A percentile compares a stretch with the other conserved stretches of the same genome.
Conservation (phyloP, 176 grass and related monocot genomes). For the Triticum dicoccoides region DNA sequence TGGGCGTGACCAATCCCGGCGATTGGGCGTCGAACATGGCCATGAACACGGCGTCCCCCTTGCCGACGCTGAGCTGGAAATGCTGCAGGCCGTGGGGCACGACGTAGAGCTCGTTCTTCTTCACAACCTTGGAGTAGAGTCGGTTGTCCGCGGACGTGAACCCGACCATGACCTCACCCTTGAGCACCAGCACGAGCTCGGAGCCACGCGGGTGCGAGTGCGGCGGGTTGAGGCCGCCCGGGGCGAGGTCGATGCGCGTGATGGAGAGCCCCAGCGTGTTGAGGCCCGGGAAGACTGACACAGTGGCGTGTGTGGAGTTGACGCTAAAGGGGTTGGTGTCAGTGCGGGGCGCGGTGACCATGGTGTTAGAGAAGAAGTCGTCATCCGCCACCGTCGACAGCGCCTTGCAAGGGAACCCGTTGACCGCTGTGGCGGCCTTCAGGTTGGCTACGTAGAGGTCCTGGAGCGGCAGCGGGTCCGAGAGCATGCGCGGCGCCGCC, state of each 20-base stretch:
- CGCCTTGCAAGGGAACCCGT: conserved; percentile 61
- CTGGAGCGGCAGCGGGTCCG: conserved; percentile 44
- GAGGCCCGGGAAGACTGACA: conserved; percentile 37
- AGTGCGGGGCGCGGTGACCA: conserved; percentile 22
- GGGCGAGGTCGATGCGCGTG: conserved; percentile 55
- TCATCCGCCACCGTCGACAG: background rate
- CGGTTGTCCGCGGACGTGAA: conserved; percentile 38
- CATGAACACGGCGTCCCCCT: conserved; percentile 33
- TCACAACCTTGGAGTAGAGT: conserved; percentile 43
- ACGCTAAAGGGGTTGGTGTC: conserved; percentile 47
- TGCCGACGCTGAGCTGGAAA: conserved; percentile 58
- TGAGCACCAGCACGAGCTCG: conserved; percentile 56
- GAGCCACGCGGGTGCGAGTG: conserved; percentile 70
- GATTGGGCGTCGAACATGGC: conserved; percentile 62
- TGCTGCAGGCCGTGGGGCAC: conserved; percentile 59
- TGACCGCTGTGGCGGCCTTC: background rate
- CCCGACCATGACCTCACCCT: conserved; percentile 51
- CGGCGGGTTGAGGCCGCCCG: conserved; percentile 55
- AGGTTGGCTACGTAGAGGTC: conserved; percentile 58
- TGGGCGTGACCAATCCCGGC: conserved; percentile 38
- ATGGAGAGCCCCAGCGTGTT: conserved; percentile 77
- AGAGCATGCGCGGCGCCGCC: background rate
- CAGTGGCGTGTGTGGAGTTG: conserved; percentile 55
- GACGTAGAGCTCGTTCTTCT: conserved; percentile 51
- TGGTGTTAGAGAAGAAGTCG: conserved; percentile 54